phyloP scores from a whole-genome alignment of 805 yeast species.

The Starmerella khaoyaiensis region DNA sequence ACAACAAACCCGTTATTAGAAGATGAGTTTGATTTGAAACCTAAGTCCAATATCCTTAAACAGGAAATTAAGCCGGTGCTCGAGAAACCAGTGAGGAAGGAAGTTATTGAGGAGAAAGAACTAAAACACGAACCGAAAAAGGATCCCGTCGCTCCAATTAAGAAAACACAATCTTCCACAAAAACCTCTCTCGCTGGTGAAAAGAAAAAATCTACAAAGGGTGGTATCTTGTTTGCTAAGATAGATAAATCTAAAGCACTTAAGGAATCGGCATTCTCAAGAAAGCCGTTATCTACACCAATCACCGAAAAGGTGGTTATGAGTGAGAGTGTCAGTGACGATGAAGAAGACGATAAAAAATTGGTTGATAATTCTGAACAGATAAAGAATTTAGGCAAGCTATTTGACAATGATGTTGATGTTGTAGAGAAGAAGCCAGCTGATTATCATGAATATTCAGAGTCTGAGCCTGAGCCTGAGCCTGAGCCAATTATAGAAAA shows the following conservation, averaged over 20 bases:
- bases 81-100: neutral
- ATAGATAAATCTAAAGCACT: conserved; percentile 4
- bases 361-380: neutral
- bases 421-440: no score
- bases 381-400: conserved; percentile 5
- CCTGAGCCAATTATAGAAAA: no score
- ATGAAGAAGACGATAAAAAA: conserved; percentile 1
- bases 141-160: no score
- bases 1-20: conserved; percentile 8
- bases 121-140: no score
- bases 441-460: no score
- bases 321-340: conserved; percentile 4
- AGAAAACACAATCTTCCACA: neutral
- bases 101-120: neutral
- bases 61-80: neutral
- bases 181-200: neutral
- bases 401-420: conserved; percentile 7
- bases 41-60: neutral
- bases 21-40: neutral
- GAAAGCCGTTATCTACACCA: conserved; percentile 1
- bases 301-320: conserved; percentile 14
- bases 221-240: conserved; percentile 1
- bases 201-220: neutral
- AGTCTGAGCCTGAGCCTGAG: no score
- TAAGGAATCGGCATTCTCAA: conserved; percentile 2